A percentile compares a stretch with the other conserved stretches of the same genome.
phyloP scores from a whole-genome alignment of 164 flowering plant genomes.

The Magnolia sinica region DNA sequence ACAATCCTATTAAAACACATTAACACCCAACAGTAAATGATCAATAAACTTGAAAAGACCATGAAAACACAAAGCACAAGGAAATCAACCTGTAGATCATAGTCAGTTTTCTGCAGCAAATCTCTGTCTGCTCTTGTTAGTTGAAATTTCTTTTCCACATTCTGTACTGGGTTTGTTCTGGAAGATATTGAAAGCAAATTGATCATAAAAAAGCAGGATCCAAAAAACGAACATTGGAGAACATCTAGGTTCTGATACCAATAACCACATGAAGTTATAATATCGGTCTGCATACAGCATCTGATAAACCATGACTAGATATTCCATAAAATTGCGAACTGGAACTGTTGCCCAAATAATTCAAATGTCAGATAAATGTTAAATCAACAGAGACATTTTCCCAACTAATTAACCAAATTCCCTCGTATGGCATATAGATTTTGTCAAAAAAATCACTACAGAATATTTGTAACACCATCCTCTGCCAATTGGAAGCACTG shows the following conservation, averaged over 20 bases:
- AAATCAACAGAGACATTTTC: too few relatives aligned
- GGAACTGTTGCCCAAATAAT: not conserved
- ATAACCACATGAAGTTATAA: not conserved
- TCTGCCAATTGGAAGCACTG: too few relatives aligned
- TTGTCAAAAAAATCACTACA: too few relatives aligned
- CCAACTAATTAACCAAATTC: too few relatives aligned
- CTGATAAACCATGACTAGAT: not conserved
- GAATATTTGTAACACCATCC: too few relatives aligned
- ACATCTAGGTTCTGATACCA: not conserved
- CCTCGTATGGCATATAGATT: too few relatives aligned
- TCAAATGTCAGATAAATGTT: not conserved
- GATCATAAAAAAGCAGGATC: not conserved
- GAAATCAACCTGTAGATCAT: slow-evolving; percentile 79
- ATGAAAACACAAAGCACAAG: not conserved
- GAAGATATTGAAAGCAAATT: slow-evolving; percentile 9
- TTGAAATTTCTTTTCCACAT: slow-evolving; percentile 76
- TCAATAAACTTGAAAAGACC: not conserved
- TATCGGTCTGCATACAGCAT: not conserved
- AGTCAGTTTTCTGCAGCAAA: slow-evolving; percentile 57
- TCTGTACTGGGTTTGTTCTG: slow-evolving; percentile 75
- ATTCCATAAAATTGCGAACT: not conserved
- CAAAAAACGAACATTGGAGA: not conserved
- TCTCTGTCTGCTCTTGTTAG: slow-evolving; percentile 76
- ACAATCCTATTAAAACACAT: not conserved
- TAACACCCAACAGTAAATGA: not conserved